Base-by-base conservation (phyloP, 768 basidiomycete genomes). In the Leccinum pellstonianum region DNA sequence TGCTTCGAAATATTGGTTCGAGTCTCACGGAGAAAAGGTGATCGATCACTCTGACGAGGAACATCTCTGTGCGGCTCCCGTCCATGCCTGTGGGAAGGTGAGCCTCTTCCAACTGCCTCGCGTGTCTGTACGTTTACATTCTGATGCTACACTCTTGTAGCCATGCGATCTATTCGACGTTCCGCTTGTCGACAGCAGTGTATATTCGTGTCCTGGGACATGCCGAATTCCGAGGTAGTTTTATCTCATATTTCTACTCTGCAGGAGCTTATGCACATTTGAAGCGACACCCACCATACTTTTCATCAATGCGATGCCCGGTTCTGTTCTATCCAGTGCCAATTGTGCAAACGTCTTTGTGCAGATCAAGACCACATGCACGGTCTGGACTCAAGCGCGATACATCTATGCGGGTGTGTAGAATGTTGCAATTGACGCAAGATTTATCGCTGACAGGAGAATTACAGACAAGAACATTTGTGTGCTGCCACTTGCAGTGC, bases 401-500 rank as follows among this genome's bases (percentile, higher is more conserved):
- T 78, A 27, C 85, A 87, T 72, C 77, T 87, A 35, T 87, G 85
- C 75, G 85, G 85, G 85, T 84, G 17, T 37, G 70, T 65, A 17
- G 43, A 4, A 33, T 25, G 19, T 23, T 12, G 19, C 56, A 4
- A 12, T 5, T 29, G 31, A n/a, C 7, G 6, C 17, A 33, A 11
- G 64, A 6, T 29, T 14, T 29, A 9, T n/a, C 1, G 5, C 53
- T 63, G 7, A 66, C 25, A 1, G 8, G 5, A 10, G 23, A 54
- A 46, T 0, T 21, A n/a, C 50, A 86, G 85, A 2, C 80, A 86
- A 74, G 73, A 76, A 19, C 85, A 86, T 64, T 56, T 75, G 17
- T 86, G 85, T 60, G 52, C 64, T 14, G 67, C 75, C 0, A 41
- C 73, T 3, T 87, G 31, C 11, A 33, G 31, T 33, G 31, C 31